Base-by-base conservation (phyloP, 2,329 filamentous ascomycete species). In the Fusarium secorum region DNA sequence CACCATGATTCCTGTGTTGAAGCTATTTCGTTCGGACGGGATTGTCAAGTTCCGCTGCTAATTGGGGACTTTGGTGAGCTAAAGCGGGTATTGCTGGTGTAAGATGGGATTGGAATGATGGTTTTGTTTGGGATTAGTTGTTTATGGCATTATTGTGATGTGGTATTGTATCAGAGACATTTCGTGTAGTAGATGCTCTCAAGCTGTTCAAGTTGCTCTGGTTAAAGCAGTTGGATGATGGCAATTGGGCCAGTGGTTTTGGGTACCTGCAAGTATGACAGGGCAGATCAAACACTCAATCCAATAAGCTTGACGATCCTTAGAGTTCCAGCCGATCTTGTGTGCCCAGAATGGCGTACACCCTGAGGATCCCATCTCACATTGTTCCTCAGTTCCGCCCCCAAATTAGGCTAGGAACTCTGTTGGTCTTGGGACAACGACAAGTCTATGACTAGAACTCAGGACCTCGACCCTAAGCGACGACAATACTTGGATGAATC, bases 21-120 rank as follows among this genome's bases (percentile, higher is more conserved):
- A 20, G 32, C 51, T n/a, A 35, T 48, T 24, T 26, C 38, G n/a
- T 35, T 52, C 13, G 24, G 14, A 48, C 55, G 46, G 46, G 33
- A 36, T 63, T 33, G 22, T 33, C 5, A 39, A n/a, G 42, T 44
- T 59, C 64, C 64, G 63, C n/a, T 56, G 22, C 63, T 66, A 49
- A 56, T 56, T 56, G n/a, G 26, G 48, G 46, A 35, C 38, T 67
- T 35, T 44, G 42, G 36, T 60, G 10, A 13, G 32, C 24, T 45
- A 67, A 67, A 56, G 38, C 33, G 20, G 33, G 18, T 10, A 20
- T 26, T 53, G 11, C 20, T 30, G 14, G 24, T 35, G 39, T 60
- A 11, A 44, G n/a, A 32, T 36, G 14, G 7, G 2, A 2, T 20
- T 18, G n/a, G 38, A 38, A 59, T 36, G 10, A 55, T 15, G 13